Conservation (phyloP, 1,284 basidiomycete species). For the Cryptococcus sp. region DNA sequence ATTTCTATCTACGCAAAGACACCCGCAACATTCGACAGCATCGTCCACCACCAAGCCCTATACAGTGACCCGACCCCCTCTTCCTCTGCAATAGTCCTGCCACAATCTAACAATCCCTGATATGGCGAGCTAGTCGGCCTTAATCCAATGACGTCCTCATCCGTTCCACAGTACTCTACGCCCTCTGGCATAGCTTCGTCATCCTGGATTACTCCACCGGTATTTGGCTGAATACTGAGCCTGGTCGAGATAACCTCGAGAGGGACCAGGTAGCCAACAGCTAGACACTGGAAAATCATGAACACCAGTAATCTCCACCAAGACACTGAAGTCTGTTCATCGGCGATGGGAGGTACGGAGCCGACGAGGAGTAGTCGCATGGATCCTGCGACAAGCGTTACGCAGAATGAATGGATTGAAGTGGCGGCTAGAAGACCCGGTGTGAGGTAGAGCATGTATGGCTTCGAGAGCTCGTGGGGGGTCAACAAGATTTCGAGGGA, state of each 20-base stretch:
- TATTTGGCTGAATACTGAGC: constrained; percentile 78
- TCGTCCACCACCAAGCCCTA: constrained; percentile 82
- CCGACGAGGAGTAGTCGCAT: constrained; percentile 65
- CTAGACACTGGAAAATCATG: constrained; percentile 55
- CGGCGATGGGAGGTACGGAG: constrained; percentile 28
- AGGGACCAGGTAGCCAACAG: constrained; percentile 66
- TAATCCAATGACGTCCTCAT: constrained; percentile 84
- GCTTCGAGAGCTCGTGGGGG: constrained; percentile 71
- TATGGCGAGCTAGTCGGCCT: constrained; percentile 85
- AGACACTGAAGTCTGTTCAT: constrained; percentile 18
- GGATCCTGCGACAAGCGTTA: constrained; percentile 63
- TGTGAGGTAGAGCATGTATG: constrained; percentile 75
- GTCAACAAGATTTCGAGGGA: constrained; percentile 72
- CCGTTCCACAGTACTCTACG: constrained; percentile 59
- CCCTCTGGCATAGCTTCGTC: constrained; percentile 58
- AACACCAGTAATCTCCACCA: constrained; percentile 53
- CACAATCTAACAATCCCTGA: constrained; percentile 68
- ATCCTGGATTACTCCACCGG: constrained; percentile 65
- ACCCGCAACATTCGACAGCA: constrained; percentile 61
- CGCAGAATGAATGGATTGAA: constrained; percentile 61
- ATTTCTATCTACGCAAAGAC: constrained; percentile 51
- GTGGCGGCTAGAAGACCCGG: constrained; percentile 73
- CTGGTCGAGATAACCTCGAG: constrained; percentile 77
- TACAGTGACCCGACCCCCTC: constrained; percentile 74
- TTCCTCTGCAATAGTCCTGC: constrained; percentile 72